Evolutionary conservation across 1,139 yeast genomes (phyloP).

Genomic region (Nakaseomyces nivariensis): DNA sequence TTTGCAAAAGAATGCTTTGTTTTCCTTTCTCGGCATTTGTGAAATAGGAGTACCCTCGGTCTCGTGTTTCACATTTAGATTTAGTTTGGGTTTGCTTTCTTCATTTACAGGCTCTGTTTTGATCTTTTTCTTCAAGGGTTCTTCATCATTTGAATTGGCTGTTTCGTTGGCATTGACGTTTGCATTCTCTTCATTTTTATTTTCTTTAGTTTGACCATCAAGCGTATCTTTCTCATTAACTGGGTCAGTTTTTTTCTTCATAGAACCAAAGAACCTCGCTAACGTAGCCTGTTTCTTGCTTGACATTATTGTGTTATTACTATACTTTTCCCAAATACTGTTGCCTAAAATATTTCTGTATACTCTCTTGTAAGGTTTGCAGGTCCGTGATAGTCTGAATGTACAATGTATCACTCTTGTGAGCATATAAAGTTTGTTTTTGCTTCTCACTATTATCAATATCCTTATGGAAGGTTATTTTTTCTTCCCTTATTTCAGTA

Average conservation of each 20-base stretch:
- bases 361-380: background rate
- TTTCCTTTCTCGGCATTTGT: background rate
- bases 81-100: background rate
- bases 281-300: slow-evolving; percentile 20
- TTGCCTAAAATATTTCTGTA: background rate
- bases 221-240: background rate
- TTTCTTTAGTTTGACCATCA: background rate
- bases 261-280: slow-evolving; percentile 21
- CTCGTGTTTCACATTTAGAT: background rate
- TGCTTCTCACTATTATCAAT: too few species aligned
- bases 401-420: background rate
- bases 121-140: slow-evolving; percentile 1
- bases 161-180: background rate
- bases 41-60: background rate
- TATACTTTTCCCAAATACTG: background rate
- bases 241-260: slow-evolving; percentile 7
- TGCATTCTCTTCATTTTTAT: background rate
- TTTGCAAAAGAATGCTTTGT: background rate
- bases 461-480: too few species aligned
- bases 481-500: background rate
- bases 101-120: background rate
- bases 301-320: background rate
- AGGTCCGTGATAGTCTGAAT: background rate
- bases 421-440: background rate
- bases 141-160: background rate